These are phyloP conservation scores for Trichosporon ovoides DNA, from an alignment of 1,284 basidiomycete genomes.

Conservation along the genomic window DNA sequence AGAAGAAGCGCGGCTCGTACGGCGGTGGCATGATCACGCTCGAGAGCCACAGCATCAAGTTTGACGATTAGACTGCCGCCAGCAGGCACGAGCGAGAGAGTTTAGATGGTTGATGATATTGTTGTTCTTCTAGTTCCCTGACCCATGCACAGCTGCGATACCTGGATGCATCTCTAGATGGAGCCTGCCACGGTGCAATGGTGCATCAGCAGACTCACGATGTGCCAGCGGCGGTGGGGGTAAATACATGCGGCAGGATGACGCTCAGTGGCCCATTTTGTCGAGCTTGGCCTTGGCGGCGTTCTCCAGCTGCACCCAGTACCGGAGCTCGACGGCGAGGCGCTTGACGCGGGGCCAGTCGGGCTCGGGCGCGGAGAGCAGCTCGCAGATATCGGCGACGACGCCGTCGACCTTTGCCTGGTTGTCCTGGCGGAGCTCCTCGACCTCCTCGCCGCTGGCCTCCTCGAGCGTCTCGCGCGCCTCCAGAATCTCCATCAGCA, in stretches of 20 bases:
- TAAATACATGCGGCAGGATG: no score
- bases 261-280: background rate
- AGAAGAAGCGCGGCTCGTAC: constrained; percentile 95
- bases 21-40: constrained; percentile 87
- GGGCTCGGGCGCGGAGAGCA: constrained; percentile 53
- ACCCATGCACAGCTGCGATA: background rate
- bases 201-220: background rate
- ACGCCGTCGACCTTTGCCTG: constrained; percentile 56
- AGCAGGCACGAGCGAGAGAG: background rate
- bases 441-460: constrained; percentile 56
- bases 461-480: constrained; percentile 72
- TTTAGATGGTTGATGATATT: constrained; percentile 3
- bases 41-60: constrained; percentile 78
- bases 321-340: constrained; percentile 67
- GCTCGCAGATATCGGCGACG: constrained; percentile 36
- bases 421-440: constrained; percentile 57
- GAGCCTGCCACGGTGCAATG: no score
- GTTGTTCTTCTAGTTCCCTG: constrained; percentile 5
- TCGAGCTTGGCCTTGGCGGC: constrained; percentile 56
- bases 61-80: constrained; percentile 48
- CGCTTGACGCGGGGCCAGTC: constrained; percentile 59
- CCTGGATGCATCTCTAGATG: no score
- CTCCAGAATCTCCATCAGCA: constrained; percentile 76
- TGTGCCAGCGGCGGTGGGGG: no score
- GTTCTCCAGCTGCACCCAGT: constrained; percentile 65